Percentiles rank a stretch among this genome's conserved stretches.
These are phyloP conservation scores for Tolypocladium ophioglossoides DNA, from an alignment of 2,329 filamentous ascomycete genomes.

Conservation along the genomic window DNA sequence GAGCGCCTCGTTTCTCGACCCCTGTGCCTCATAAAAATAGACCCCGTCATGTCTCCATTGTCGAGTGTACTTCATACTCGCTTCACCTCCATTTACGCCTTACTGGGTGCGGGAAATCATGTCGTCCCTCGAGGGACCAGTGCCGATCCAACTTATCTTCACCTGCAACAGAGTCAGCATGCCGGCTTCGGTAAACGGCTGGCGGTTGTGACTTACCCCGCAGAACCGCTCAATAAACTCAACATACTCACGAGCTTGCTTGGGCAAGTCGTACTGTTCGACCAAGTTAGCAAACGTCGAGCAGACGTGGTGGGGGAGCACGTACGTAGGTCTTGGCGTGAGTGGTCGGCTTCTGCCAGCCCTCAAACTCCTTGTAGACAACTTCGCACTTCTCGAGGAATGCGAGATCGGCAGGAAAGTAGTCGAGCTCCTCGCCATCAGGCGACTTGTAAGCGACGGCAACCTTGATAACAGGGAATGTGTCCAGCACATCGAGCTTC, in stretches of 20 bases:
- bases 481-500: constrained; percentile 12
- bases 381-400: constrained; percentile 4
- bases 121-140: constrained; percentile 52
- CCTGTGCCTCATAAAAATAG: not conserved
- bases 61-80: not conserved
- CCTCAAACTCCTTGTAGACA: constrained; percentile 5
- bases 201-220: constrained; percentile 33
- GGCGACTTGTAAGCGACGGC: constrained; percentile 9
- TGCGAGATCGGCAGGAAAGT: constrained; percentile 4
- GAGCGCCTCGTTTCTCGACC: not conserved
- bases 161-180: constrained; percentile 19
- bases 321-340: constrained; percentile 4
- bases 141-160: constrained; percentile 48
- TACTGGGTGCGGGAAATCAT: constrained; percentile 36
- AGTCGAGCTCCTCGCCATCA: constrained; percentile 11
- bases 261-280: constrained; percentile 27
- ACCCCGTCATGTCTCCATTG: not conserved
- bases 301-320: not conserved
- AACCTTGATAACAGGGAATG: constrained; percentile 47
- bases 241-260: constrained; percentile 53
- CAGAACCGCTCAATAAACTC: constrained; percentile 55
- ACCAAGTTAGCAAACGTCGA: not conserved
- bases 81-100: not conserved
- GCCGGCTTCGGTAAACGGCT: not conserved
- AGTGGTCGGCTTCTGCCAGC: constrained; percentile 6